Conservation (phyloP, 352 stramenopile species). For the Globisporangium uncinulatum region DNA sequence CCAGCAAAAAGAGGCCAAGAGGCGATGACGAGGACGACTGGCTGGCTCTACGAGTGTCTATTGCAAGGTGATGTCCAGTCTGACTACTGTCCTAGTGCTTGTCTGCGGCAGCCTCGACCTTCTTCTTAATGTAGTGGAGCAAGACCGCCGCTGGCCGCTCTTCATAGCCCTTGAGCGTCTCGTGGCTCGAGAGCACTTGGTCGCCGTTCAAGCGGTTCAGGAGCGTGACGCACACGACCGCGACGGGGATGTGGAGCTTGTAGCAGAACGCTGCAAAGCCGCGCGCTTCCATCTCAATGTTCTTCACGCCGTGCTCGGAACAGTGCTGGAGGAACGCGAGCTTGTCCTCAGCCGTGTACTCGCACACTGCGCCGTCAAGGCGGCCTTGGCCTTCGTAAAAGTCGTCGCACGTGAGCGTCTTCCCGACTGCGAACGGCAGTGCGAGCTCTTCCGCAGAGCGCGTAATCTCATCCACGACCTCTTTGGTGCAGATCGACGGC, state of each 20-base stretch:
- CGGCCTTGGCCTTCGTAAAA: slow-evolving; percentile 84
- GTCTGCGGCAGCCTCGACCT: slow-evolving; percentile 12
- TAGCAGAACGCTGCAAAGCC: slow-evolving; percentile 71
- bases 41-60: too few relatives aligned
- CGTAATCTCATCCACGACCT: slow-evolving; percentile 52
- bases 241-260: slow-evolving; percentile 72
- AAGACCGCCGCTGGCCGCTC: slow-evolving; percentile 48
- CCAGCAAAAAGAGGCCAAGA: too few relatives aligned
- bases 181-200: slow-evolving; percentile 54
- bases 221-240: slow-evolving; percentile 66
- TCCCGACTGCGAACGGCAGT: slow-evolving; percentile 59
- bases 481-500: slow-evolving; percentile 46
- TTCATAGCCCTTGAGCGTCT: slow-evolving; percentile 61
- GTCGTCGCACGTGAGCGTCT: slow-evolving; percentile 82
- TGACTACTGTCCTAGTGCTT: too few relatives aligned
- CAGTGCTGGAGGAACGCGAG: slow-evolving; percentile 58
- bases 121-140: slow-evolving; percentile 73
- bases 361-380: slow-evolving; percentile 76
- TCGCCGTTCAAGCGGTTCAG: slow-evolving; percentile 78
- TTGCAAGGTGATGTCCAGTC: too few relatives aligned
- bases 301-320: slow-evolving; percentile 52
- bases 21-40: too few relatives aligned
- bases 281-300: slow-evolving; percentile 85
- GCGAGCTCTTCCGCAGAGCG: slow-evolving; percentile 36
- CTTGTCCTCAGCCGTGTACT: slow-evolving; percentile 77